phyloP scores from a whole-genome alignment of 306 rosid species.

The Pterocarpus macrocarpus region DNA sequence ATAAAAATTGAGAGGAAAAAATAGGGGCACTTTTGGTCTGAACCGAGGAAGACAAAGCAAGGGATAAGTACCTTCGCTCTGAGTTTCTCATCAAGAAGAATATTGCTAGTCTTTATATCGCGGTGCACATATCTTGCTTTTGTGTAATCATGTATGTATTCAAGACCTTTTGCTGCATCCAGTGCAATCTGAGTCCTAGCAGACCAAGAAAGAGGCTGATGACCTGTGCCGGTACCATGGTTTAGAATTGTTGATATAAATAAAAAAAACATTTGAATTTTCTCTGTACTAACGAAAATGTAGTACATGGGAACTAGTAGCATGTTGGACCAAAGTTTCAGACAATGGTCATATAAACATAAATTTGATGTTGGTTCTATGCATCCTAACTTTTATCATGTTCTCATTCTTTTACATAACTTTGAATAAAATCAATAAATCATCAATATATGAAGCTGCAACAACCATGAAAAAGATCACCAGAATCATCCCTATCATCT shows the following conservation, averaged over 20 bases:
- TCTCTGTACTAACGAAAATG: background rate
- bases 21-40: background rate
- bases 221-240: constrained; percentile 57
- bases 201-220: constrained; percentile 84
- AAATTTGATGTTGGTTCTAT: background rate
- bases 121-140: constrained; percentile 83
- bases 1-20: background rate
- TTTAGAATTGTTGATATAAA: constrained; percentile 21
- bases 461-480: background rate
- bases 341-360: background rate
- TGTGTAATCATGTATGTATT: constrained; percentile 88
- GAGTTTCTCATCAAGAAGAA: constrained; percentile 77
- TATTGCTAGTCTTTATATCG: constrained; percentile 81
- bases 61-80: constrained; percentile 73
- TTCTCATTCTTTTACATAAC: background rate
- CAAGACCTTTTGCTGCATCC: constrained; percentile 87
- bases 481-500: background rate
- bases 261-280: background rate
- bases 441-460: background rate
- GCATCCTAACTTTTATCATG: background rate
- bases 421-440: background rate
- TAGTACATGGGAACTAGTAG: background rate
- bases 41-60: background rate
- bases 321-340: background rate
- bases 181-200: constrained; percentile 86